Percentiles rank a stretch among this genome's conserved stretches.
These are phyloP conservation scores for Cryphonectria nitschkei DNA, from an alignment of 2,329 filamentous ascomycete genomes.

Conservation along the genomic window DNA sequence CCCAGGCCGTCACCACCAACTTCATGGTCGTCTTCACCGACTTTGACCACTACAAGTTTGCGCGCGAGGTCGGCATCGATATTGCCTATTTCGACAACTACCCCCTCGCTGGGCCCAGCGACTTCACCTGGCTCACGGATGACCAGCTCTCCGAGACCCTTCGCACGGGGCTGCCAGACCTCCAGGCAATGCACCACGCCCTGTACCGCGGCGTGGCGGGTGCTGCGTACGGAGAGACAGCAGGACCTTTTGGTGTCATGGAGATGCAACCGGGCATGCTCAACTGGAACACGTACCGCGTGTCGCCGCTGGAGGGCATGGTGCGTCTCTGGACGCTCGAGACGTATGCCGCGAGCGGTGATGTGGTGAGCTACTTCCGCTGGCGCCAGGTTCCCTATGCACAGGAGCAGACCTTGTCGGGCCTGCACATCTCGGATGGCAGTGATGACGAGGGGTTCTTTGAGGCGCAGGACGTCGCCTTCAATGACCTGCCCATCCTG, in stretches of 20 bases:
- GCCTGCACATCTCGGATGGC: slow-evolving; percentile 31
- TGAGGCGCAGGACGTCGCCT: slow-evolving; percentile 28
- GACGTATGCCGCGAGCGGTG: slow-evolving; percentile 31
- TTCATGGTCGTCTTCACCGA: slow-evolving; percentile 31
- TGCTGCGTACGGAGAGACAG: slow-evolving; percentile 29
- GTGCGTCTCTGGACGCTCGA: slow-evolving; percentile 34
- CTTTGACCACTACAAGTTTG: slow-evolving; percentile 33
- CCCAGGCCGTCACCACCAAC: slow-evolving; percentile 32
- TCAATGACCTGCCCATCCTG: slow-evolving; percentile 30
- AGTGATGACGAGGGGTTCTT: slow-evolving; percentile 30
- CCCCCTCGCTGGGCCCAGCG: slow-evolving; percentile 27
- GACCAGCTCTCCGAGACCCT: slow-evolving; percentile 30
- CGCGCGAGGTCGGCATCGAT: slow-evolving; percentile 32
- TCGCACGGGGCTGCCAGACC: slow-evolving; percentile 32
- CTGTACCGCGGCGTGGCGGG: slow-evolving; percentile 32
- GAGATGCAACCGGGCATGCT: slow-evolving; percentile 35
- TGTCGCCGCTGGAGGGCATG: slow-evolving; percentile 32
- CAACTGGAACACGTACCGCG: slow-evolving; percentile 33
- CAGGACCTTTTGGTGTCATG: slow-evolving; percentile 33
- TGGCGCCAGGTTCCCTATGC: slow-evolving; percentile 34
- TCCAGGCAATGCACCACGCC: slow-evolving; percentile 31
- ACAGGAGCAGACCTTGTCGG: slow-evolving; percentile 34
- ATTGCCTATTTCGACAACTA: slow-evolving; percentile 33
- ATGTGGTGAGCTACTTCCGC: slow-evolving; percentile 33
- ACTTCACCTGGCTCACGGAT: slow-evolving; percentile 29